Conservation (phyloP, 352 stramenopile genomes). For the Aphanomyces stellatus region DNA sequence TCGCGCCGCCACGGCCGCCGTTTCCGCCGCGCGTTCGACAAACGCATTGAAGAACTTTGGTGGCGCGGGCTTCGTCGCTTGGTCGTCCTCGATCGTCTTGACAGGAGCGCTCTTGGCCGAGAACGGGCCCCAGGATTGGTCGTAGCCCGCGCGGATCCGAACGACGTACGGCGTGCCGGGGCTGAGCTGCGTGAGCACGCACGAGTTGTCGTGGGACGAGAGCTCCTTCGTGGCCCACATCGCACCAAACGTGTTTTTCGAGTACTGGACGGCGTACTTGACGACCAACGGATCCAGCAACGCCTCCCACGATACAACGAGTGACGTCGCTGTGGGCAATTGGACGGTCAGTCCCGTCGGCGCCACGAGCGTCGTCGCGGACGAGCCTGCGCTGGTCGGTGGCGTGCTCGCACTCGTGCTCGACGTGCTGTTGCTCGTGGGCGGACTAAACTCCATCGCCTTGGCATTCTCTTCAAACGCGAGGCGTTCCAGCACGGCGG, state of each 20-base stretch:
- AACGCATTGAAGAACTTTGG: constrained; percentile 14
- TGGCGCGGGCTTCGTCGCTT: background rate
- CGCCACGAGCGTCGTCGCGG: constrained; percentile 24
- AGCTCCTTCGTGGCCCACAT: constrained; percentile 78
- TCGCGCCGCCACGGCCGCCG: constrained; percentile 1
- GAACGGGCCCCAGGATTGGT: constrained; percentile 61
- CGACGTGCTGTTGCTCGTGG: background rate
- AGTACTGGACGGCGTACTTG: constrained; percentile 78
- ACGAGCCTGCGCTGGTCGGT: too few species aligned
- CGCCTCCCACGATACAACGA: constrained; percentile 68
- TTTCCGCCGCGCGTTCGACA: constrained; percentile 11
- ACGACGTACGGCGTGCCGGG: constrained; percentile 62
- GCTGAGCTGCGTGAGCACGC: constrained; percentile 42
- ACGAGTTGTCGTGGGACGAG: constrained; percentile 38
- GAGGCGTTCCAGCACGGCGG: constrained; percentile 34
- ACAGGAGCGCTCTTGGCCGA: constrained; percentile 54
- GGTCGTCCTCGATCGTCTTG: constrained; percentile 29
- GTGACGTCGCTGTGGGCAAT: constrained; percentile 40
- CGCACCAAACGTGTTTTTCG: constrained; percentile 62
- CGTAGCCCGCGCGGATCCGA: constrained; percentile 48
- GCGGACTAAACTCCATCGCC: background rate
- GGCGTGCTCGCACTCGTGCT: too few species aligned
- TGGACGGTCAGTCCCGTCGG: constrained; percentile 56
- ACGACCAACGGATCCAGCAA: constrained; percentile 42
- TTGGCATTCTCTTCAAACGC: constrained; percentile 5